phyloP scores from a whole-genome alignment of 176 grass and related monocot genomes.

The Saccharum officinarum region DNA sequence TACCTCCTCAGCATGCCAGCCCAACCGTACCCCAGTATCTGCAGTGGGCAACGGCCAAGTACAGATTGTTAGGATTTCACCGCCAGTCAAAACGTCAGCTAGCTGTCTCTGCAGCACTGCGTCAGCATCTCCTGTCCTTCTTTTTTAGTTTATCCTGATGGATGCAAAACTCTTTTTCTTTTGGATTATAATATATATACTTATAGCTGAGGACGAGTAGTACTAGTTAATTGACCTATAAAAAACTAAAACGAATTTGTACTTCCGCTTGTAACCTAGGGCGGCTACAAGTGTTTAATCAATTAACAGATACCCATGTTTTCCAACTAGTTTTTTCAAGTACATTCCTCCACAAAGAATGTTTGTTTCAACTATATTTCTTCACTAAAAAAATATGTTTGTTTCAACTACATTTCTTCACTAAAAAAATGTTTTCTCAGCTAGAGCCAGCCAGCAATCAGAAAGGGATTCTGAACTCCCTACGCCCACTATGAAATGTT shows the following conservation, averaged over 20 bases:
- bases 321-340: background rate
- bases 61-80: background rate
- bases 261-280: background rate
- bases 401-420: background rate
- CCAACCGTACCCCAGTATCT: conserved; percentile 94
- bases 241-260: background rate
- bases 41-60: background rate
- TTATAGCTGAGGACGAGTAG: background rate
- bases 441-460: background rate
- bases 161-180: background rate
- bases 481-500: background rate
- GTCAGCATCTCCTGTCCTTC: background rate
- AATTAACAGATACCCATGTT: background rate
- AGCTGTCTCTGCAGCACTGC: background rate
- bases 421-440: background rate
- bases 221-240: background rate
- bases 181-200: conserved; percentile 3
- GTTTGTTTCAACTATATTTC: background rate
- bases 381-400: background rate
- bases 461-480: conserved; percentile 6
- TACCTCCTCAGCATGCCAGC: conserved; percentile 86
- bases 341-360: background rate
- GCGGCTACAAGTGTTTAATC: background rate
- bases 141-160: background rate
- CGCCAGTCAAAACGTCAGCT: background rate